Base-by-base conservation (phyloP, 2,329 filamentous ascomycete genomes). In the Gliomastix tumulicola region DNA sequence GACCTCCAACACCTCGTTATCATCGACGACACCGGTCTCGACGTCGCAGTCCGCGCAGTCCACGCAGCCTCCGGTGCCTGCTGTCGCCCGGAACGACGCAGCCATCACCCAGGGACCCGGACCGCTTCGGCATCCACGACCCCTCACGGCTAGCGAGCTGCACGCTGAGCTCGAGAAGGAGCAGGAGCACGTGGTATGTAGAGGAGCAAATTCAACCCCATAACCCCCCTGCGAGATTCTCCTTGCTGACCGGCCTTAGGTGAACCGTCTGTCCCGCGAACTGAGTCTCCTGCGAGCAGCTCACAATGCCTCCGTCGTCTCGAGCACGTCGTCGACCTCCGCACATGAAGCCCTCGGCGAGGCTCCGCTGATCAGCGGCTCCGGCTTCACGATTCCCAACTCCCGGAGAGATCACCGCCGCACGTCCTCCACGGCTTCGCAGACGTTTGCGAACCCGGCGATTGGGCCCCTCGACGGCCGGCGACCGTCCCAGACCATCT, bases 101-200 rank as follows among this genome's bases (percentile, higher is more conserved):
- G 68, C 65, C 12, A 68, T 76, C 32, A 69, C 68, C 20, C 55
- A 66, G 21, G 79, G 78, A 0, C 76, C 78, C 38, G 85, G 84
- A 1, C 89, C 90, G 5, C 64, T 94, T 49, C 78, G 90, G 44
- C 89, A 95, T 57, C 89, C 90, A 6, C 76, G 87, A 23, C 89
- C 89, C 4, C 65, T 96, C 56, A 96, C 90, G 0, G 82, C 88
- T 2, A 84, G 88, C 4, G 90, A 97, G 58, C 71, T 97, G 42
- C 88, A 96, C 59, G 71, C 85, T 41, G 79, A 95, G 63, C 71
- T 96, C 19, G 90, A 97, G 62, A 92, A 94, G 60, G 90, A 97
- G 56, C 89, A 97, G 51, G 90, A 97, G 60, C 86, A 88, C 23
- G 83, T 96, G 50, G 89, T 92, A 71, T 45, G 79, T 65, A 23